Percentiles rank a stretch among this genome's conserved stretches.
Conservation (phyloP, 2,329 filamentous ascomycete species). For the Camptophora hylomeconis region DNA sequence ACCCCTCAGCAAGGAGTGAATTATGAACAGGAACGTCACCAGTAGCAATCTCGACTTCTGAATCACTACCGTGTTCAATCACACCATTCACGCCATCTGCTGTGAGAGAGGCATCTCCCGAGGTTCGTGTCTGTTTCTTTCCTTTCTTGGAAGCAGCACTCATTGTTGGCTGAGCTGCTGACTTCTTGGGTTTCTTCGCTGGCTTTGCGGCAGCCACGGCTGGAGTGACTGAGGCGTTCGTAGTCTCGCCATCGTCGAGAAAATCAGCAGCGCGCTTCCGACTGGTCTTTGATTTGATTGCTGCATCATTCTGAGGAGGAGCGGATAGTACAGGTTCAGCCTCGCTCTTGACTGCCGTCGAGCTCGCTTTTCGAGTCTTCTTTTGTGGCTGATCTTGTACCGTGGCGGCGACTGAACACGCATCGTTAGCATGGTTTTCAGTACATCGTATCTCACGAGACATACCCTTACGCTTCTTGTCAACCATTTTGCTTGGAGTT, state of each 20-base stretch:
- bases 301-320: neutral
- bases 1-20: slow-evolving; percentile 17
- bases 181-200: slow-evolving; percentile 49
- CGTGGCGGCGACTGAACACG: slow-evolving; percentile 2
- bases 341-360: too few species aligned
- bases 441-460: neutral
- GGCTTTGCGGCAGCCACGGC: slow-evolving; percentile 25
- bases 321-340: neutral
- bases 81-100: slow-evolving; percentile 25
- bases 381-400: too few species aligned
- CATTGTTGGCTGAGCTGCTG: slow-evolving; percentile 17
- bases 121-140: slow-evolving; percentile 15
- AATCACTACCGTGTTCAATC: slow-evolving; percentile 16
- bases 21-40: slow-evolving; percentile 6
- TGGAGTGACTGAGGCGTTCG: neutral
- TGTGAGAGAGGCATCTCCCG: slow-evolving; percentile 6
- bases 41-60: slow-evolving; percentile 12
- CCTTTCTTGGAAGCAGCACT: slow-evolving; percentile 27
- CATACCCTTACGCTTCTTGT: slow-evolving; percentile 17
- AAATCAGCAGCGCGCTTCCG: slow-evolving; percentile 37
- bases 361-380: slow-evolving; percentile 10
- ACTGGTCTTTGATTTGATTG: slow-evolving; percentile 22
- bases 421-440: slow-evolving; percentile 1
- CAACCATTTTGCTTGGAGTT: slow-evolving; percentile 15
- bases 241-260: slow-evolving; percentile 26